Percentiles rank a stretch among this genome's conserved stretches.
Evolutionary conservation across 208 protist genomes (phyloP).

Genomic region (Dictyostelium gargantuum): DNA sequence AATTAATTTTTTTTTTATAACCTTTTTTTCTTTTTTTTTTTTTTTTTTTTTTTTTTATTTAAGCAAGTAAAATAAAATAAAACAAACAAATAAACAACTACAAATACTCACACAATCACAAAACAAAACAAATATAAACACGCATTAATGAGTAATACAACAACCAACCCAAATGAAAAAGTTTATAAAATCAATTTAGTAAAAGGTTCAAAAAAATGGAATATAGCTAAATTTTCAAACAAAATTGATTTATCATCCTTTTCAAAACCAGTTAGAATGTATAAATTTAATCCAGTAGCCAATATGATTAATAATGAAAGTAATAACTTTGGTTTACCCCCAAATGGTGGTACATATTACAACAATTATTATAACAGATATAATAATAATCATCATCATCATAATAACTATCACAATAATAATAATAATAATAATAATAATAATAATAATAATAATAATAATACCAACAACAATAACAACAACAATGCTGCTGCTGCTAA

Average conservation of each 20-base stretch:
- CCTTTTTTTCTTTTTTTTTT: no score
- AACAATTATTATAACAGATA: neutral
- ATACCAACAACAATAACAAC: neutral
- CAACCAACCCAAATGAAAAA: neutral
- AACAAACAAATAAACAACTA: no score
- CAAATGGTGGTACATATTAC: neutral
- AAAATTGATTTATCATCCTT: conserved; percentile 19
- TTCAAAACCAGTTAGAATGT: conserved; percentile 50
- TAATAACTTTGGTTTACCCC: neutral
- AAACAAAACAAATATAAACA: no score
- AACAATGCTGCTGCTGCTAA: neutral
- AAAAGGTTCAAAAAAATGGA: conserved; percentile 52
- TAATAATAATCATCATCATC: no score
- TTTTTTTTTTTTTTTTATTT: no score
- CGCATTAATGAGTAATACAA: neutral
- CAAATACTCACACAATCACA: no score
- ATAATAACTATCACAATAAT: no score
- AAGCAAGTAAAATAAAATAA: no score
- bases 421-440: neutral
- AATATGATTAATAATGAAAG: neutral
- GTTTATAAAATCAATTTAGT: conserved; percentile 3
- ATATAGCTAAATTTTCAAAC: conserved; percentile 52
- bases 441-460: neutral
- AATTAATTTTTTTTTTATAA: no score
- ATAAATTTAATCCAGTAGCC: conserved; percentile 3